phyloP scores from a whole-genome alignment of 2,329 filamentous ascomycete species.

The Coniochaeta sp. region DNA sequence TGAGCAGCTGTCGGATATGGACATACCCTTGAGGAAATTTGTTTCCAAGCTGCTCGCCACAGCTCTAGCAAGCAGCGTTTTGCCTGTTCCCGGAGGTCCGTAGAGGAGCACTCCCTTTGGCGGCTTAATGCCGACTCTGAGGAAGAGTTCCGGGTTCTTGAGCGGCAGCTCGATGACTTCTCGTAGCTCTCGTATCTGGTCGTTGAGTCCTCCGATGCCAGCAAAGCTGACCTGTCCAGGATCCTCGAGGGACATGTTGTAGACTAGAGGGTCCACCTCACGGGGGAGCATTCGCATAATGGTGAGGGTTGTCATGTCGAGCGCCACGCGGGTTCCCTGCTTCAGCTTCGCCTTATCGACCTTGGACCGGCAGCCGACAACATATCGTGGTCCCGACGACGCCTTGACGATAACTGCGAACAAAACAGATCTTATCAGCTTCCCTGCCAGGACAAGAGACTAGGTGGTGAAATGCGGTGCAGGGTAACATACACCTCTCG shows the following conservation, averaged over 20 bases:
- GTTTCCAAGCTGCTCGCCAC: conserved; percentile 96
- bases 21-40: conserved; percentile 89
- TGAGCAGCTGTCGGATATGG: background rate
- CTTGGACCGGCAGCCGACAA: conserved; percentile 96
- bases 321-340: conserved; percentile 93
- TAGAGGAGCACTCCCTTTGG: conserved; percentile 96
- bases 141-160: conserved; percentile 97
- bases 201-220: conserved; percentile 94
- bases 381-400: conserved; percentile 93
- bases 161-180: conserved; percentile 97
- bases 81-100: conserved; percentile 92
- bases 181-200: conserved; percentile 93
- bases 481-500: conserved; percentile 72
- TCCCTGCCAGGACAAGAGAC: background rate
- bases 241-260: conserved; percentile 99
- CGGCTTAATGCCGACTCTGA: conserved; percentile 96
- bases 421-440: conserved; percentile 11
- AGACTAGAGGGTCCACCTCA: conserved; percentile 96
- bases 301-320: conserved; percentile 98
- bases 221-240: conserved; percentile 96
- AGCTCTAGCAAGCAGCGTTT: conserved; percentile 88
- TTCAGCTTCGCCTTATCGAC: conserved; percentile 97
- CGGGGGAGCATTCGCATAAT: conserved; percentile 99
- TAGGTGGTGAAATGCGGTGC: background rate
- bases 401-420: conserved; percentile 90